Conservation (phyloP, 2,329 filamentous ascomycete species). For the Phialophora macrospora region DNA sequence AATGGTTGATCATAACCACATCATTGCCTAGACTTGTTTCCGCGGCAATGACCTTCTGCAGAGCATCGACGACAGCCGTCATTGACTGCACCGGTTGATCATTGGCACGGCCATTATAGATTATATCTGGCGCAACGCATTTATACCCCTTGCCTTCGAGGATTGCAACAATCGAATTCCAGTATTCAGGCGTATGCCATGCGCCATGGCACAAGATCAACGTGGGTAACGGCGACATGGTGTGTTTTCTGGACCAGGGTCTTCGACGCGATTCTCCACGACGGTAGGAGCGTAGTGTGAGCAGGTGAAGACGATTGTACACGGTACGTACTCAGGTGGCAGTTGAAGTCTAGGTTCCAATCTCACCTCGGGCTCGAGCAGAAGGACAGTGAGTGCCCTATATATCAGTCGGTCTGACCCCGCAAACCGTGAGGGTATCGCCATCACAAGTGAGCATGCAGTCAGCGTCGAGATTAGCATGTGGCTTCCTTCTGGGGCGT, state of each 20-base stretch:
- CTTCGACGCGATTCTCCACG: neutral
- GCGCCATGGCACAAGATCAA: constrained; percentile 29
- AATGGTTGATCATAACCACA: constrained; percentile 29
- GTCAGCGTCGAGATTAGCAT: neutral
- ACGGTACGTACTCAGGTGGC: neutral
- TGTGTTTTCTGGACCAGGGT: constrained; percentile 4
- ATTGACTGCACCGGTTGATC: constrained; percentile 17
- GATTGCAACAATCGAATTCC: constrained; percentile 8
- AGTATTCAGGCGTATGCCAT: constrained; percentile 28
- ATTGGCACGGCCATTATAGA: constrained; percentile 13
- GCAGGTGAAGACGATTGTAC: neutral
- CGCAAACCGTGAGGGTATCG: neutral
- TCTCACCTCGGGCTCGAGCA: neutral
- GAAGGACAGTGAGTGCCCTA: neutral
- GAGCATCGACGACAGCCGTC: constrained; percentile 4
- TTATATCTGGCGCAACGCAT: constrained; percentile 18
- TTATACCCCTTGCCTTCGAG: constrained; percentile 18
- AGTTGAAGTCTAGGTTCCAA: neutral
- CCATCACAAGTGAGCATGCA: neutral
- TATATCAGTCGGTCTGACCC: neutral
- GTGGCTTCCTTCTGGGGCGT: neutral
- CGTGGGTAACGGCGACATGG: constrained; percentile 11
- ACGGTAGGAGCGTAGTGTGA: neutral
- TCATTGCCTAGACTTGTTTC: constrained; percentile 22
- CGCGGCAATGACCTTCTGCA: constrained; percentile 17